Base-by-base conservation (phyloP, 768 basidiomycete species). In the Boletellus emodensis region DNA sequence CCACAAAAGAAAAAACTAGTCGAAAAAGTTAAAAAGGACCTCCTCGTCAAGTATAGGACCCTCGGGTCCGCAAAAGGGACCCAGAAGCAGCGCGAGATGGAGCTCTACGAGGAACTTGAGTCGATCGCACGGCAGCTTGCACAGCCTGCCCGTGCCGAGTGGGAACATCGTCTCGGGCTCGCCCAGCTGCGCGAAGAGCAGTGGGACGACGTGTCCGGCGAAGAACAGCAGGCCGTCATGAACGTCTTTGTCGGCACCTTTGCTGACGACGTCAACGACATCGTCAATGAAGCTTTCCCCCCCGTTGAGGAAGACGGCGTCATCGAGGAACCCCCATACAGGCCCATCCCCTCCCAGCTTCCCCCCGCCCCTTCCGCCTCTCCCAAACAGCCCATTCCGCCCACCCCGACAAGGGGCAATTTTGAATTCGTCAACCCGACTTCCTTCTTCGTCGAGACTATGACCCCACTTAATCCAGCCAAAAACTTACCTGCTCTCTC, bases 161-260 rank as follows among this genome's bases (percentile, higher is more conserved):
- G 66, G 66, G 68, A 67, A n/a, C 62, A 54, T 38, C 67, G 65
- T 40, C 66, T 68, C 41, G 60, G 58, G 14, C 56, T 62, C 41
- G 61, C 61, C 0, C 65, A 66, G 24, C 44, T 68, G 6, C 56
- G 50, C 6, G 67, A 67, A 53, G 58, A 68, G 24, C 57, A 68
- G 40, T 68, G 66, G 66, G 38, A 54, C 44, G 61, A 67, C 44
- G 69, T 69, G 61, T 53, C 65, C 1, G 55, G 28, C 37, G 63
- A 69, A 42, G 66, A 68, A 40, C 68, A 68, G 33, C 67, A 68
- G 15, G 54, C 41, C 6, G 65, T 68, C 18, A 44, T 69, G 54
- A 44, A 52, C 46, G 65, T 68, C 1, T 68, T 68, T 53, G 53
- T 56, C 22, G 66, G 59, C 22, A 62, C 65, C 33, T 68, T 68